Evolutionary conservation across 768 basidiomycete genomes (phyloP).

Genomic region (Favolaschia claudopus): DNA sequence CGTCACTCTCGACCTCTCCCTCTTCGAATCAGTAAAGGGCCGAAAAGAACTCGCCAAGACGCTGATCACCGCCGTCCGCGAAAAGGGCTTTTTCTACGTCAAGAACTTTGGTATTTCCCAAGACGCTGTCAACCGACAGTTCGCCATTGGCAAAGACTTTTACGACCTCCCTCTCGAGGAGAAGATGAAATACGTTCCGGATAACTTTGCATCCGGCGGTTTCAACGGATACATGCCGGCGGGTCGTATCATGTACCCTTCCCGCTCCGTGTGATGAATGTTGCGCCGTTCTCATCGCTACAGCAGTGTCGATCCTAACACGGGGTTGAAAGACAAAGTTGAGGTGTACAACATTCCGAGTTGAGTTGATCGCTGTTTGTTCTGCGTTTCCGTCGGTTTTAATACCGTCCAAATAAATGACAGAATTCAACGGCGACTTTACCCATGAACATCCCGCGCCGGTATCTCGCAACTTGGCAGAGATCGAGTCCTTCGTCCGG

Average conservation of each 20-base stretch:
- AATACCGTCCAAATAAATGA: background rate
- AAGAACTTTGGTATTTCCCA: slow-evolving; percentile 59
- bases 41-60: slow-evolving; percentile 48
- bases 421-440: slow-evolving; percentile 55
- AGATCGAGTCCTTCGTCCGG: slow-evolving; percentile 54
- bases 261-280: background rate
- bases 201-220: slow-evolving; percentile 45
- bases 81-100: slow-evolving; percentile 61
- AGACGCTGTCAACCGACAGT: slow-evolving; percentile 57
- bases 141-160: slow-evolving; percentile 53
- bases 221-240: slow-evolving; percentile 60
- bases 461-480: slow-evolving; percentile 45
- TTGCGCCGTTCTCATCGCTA: background rate
- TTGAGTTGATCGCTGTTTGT: too few species aligned
- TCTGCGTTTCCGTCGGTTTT: background rate
- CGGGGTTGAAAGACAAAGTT: slow-evolving; percentile 49
- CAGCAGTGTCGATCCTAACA: slow-evolving; percentile 40
- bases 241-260: slow-evolving; percentile 45
- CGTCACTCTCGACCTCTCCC: slow-evolving; percentile 52
- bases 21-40: slow-evolving; percentile 48
- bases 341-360: slow-evolving; percentile 63
- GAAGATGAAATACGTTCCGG: slow-evolving; percentile 52
- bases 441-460: slow-evolving; percentile 49
- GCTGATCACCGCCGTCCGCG: slow-evolving; percentile 52
- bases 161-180: slow-evolving; percentile 60